Conservation (phyloP, 2,329 filamentous ascomycete species). For the Blastomyces gilchristii region DNA sequence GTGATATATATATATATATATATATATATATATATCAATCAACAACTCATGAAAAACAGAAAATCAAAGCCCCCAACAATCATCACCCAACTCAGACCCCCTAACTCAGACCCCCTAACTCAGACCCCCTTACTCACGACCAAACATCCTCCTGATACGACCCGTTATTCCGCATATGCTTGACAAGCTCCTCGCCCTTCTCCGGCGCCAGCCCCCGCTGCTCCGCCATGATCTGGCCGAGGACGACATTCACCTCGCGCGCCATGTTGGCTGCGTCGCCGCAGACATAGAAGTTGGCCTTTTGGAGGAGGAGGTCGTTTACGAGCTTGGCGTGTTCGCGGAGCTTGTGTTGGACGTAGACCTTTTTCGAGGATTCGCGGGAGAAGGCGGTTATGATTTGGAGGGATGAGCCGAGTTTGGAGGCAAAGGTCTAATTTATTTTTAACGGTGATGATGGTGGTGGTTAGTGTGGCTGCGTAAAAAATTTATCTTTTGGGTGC, state of each 20-base stretch:
- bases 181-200: constrained; percentile 93
- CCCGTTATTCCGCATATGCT: constrained; percentile 88
- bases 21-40: background rate
- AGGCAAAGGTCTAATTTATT: constrained; percentile 61
- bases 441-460: background rate
- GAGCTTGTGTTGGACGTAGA: constrained; percentile 92
- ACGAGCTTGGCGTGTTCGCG: constrained; percentile 74
- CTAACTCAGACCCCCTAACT: too few species aligned
- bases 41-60: background rate
- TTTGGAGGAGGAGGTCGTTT: constrained; percentile 72
- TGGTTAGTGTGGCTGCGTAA: background rate
- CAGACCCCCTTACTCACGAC: constrained; percentile 38
- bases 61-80: background rate
- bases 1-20: background rate
- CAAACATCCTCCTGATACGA: constrained; percentile 84
- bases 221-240: constrained; percentile 76
- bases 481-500: background rate
- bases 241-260: constrained; percentile 77
- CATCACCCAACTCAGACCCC: background rate
- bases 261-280: constrained; percentile 98
- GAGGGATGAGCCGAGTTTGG: constrained; percentile 76
- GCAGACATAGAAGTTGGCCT: constrained; percentile 94
- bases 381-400: constrained; percentile 91
- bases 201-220: constrained; percentile 70
- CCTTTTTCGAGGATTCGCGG: constrained; percentile 74